phyloP scores from a whole-genome alignment of 2,329 filamentous ascomycete genomes.

The Microdochium bolleyi region DNA sequence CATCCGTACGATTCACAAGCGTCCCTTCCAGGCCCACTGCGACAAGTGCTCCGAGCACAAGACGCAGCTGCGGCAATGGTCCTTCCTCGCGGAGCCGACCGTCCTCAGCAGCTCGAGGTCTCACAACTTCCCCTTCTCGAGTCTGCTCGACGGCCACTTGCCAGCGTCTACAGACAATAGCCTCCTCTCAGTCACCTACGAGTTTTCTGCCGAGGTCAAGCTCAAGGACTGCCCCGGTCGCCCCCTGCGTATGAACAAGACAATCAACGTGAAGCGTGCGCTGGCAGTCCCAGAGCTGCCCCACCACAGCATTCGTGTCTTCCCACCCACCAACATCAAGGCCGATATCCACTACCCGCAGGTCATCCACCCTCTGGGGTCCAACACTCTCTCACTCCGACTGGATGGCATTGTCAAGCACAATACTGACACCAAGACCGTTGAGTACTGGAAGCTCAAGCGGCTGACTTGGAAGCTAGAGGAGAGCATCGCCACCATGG shows the following conservation, averaged over 20 bases:
- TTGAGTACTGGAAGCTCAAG: constrained; percentile 78
- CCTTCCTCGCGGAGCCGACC: constrained; percentile 56
- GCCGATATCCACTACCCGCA: constrained; percentile 75
- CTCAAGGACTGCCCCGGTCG: constrained; percentile 42
- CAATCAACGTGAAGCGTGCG: constrained; percentile 70
- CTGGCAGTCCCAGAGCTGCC: constrained; percentile 67
- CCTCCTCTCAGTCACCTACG: constrained; percentile 69
- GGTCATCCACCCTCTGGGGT: constrained; percentile 78
- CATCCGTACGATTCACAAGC: constrained; percentile 68
- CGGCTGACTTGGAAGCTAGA: constrained; percentile 92
- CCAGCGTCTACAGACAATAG: constrained; percentile 73
- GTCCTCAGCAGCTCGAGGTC: constrained; percentile 40
- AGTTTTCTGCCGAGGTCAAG: constrained; percentile 61
- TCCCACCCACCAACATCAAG: constrained; percentile 91
- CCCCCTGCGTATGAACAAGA: constrained; percentile 54
- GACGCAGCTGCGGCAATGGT: constrained; percentile 72
- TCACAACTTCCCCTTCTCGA: constrained; percentile 84
- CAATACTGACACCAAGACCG: constrained; percentile 61
- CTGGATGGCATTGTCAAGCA: constrained; percentile 76
- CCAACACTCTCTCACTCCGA: constrained; percentile 70
- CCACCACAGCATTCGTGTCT: constrained; percentile 86
- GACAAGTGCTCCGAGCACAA: constrained; percentile 63
- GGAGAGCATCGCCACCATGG: constrained; percentile 73
- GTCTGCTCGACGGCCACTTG: constrained; percentile 76
- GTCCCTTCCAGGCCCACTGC: constrained; percentile 75